Percentiles rank a stretch among this genome's conserved stretches.
Evolutionary conservation across 2,329 filamentous ascomycete species (phyloP).

Genomic region (Colletotrichum cereale): DNA sequence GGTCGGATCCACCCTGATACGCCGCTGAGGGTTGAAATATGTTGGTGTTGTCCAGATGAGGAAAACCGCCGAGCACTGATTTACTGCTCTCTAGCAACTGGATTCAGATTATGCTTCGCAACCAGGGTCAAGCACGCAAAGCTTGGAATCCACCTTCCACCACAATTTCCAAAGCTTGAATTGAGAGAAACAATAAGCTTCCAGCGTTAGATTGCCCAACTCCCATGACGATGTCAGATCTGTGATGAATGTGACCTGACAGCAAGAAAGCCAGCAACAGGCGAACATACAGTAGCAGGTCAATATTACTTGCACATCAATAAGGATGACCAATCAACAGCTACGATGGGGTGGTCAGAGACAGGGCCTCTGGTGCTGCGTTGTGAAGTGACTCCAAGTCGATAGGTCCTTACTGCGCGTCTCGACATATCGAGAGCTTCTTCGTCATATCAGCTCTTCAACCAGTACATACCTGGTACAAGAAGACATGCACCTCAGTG

Average conservation of each 20-base stretch:
- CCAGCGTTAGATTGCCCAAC: not conserved
- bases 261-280: not conserved
- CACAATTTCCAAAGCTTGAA: not conserved
- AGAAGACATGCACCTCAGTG: not conserved
- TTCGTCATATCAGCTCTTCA: not conserved
- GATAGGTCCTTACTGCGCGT: not conserved
- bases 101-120: not conserved
- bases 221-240: not conserved
- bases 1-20: not conserved
- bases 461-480: not conserved
- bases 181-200: not conserved
- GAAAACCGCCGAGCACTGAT: not conserved
- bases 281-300: not conserved
- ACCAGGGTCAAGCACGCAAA: not conserved
- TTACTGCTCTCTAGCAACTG: too few species aligned
- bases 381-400: too few species aligned
- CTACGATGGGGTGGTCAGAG: too few species aligned
- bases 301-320: too few species aligned
- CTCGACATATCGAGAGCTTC: not conserved
- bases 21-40: not conserved
- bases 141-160: not conserved
- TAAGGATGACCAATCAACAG: too few species aligned
- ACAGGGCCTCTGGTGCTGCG: too few species aligned
- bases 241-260: not conserved
- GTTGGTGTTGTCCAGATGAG: not conserved